Percentiles rank a stretch among this genome's conserved stretches.
Conservation (phyloP, 352 stramenopile genomes). For the Phytopythium oedochilum region DNA sequence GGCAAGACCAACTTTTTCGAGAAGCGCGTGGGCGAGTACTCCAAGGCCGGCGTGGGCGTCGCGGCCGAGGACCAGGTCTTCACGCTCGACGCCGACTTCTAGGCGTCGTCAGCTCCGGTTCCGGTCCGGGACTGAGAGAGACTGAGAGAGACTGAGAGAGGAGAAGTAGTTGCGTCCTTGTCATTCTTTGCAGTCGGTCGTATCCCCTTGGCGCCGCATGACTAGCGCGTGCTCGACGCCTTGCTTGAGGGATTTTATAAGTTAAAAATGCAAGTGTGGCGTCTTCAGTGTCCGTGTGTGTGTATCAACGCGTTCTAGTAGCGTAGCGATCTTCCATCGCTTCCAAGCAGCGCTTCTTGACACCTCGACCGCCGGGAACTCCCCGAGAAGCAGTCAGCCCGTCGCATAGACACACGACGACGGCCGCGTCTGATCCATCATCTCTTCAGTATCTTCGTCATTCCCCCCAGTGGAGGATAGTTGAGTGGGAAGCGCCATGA, state of each 20-base stretch:
- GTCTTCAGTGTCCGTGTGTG: constrained; percentile 2
- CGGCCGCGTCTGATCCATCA: no score
- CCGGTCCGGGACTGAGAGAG: not conserved
- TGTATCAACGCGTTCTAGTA: not conserved
- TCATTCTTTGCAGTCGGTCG: not conserved
- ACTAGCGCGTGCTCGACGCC: no score
- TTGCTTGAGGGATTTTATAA: not conserved
- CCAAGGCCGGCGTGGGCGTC: constrained; percentile 95
- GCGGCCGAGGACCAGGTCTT: constrained; percentile 87
- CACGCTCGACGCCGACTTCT: constrained; percentile 93
- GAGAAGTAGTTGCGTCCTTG: not conserved
- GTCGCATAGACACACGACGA: not conserved
- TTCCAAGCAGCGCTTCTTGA: no score
- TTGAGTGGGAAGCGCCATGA: no score
- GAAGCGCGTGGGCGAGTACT: constrained; percentile 99
- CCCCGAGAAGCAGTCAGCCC: no score
- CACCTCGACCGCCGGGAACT: no score
- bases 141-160: not conserved
- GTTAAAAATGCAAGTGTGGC: constrained; percentile 1
- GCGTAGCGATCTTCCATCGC: no score
- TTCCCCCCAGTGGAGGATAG: no score
- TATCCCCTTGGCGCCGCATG: no score
- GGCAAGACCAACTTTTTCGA: constrained; percentile 99
- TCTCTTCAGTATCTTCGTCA: not conserved
- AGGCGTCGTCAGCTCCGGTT: constrained; percentile 16